These are phyloP conservation scores for Hypoxylon sp. DNA, from an alignment of 2,329 filamentous ascomycete species.

Conservation along the genomic window DNA sequence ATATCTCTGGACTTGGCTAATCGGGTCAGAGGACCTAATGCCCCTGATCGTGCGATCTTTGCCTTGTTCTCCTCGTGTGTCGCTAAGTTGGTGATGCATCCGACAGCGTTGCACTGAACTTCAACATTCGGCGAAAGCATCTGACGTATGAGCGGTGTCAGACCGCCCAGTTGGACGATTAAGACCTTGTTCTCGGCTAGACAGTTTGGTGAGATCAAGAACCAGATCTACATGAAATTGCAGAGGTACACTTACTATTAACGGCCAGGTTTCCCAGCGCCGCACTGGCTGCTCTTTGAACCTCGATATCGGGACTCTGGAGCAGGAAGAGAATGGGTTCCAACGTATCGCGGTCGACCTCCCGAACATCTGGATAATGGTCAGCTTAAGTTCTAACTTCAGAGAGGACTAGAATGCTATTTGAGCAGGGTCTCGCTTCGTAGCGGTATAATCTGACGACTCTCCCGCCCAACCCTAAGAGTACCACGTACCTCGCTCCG, in stretches of 20 bases:
- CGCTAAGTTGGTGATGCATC: constrained; percentile 97
- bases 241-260: constrained; percentile 77
- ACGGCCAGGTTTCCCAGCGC: constrained; percentile 96
- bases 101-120: constrained; percentile 98
- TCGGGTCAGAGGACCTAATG: constrained; percentile 88
- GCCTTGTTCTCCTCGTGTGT: constrained; percentile 99
- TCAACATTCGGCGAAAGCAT: constrained; percentile 99
- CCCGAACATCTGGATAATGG: constrained; percentile 82
- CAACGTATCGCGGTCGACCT: constrained; percentile 94
- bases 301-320: constrained; percentile 95
- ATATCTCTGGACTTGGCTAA: constrained; percentile 98
- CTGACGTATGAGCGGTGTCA: constrained; percentile 92
- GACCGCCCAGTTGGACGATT: constrained; percentile 91
- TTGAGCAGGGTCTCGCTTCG: constrained; percentile 7
- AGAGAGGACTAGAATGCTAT: constrained; percentile 1
- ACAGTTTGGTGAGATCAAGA: constrained; percentile 33
- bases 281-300: constrained; percentile 95
- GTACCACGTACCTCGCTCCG: constrained; percentile 83
- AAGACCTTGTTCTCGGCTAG: constrained; percentile 96
- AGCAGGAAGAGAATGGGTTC: constrained; percentile 96
- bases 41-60: constrained; percentile 95
- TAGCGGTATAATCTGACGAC: background rate
- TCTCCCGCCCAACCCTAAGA: background rate
- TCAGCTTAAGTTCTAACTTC: constrained; percentile 17
- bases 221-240: background rate